Evolutionary conservation across 495 filamentous ascomycete species (phyloP), one percentile per base, ranked within the genome.

Genomic region (Geopyxis carbonaria): DNA sequence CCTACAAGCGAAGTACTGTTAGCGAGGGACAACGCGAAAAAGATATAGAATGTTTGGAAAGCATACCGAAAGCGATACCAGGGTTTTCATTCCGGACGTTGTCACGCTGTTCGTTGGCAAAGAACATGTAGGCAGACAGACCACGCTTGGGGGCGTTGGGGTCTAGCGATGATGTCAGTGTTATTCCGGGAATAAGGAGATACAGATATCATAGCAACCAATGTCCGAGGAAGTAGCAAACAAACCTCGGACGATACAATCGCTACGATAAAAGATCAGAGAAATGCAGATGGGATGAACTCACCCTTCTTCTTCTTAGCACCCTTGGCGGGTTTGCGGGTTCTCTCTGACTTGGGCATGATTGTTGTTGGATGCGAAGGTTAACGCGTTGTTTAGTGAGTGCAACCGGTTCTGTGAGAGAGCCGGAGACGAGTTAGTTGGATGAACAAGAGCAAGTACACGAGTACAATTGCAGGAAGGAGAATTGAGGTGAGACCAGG

Each of bases 111-210:
- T 95, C 91, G 54, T 95, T 95, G 70, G 89, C 89, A 59, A 99
- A 99, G 75, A 95, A 99, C 89, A 99, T 99, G 74, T 99, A 99
- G 36, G 91, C 89, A 15, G 89, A 99, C 34, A 99, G 80, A 64
- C 85, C 91, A 64, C 89, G 81, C 80, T 95, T 99, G 57, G 89
- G 89, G 33, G 86, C 86, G 60, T 95, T 94, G 64, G 89, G 89
- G 61, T 97, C 89, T 95, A 47, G 2, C 13, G 14, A 21, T n/a
- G n/a, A n/a, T n/a, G n/a, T n/a, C n/a, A n/a, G n/a, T n/a, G n/a
- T n/a, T n/a, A n/a, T n/a, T n/a, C n/a, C n/a, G n/a, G n/a, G n/a
- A n/a, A n/a, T n/a, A n/a, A n/a, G n/a, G n/a, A n/a, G n/a, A n/a
- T n/a, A n/a, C n/a, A n/a, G n/a, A n/a, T n/a, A n/a, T n/a, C n/a